Evolutionary conservation across 306 rosid genomes (phyloP).

Genomic region (Malus orientalis): DNA sequence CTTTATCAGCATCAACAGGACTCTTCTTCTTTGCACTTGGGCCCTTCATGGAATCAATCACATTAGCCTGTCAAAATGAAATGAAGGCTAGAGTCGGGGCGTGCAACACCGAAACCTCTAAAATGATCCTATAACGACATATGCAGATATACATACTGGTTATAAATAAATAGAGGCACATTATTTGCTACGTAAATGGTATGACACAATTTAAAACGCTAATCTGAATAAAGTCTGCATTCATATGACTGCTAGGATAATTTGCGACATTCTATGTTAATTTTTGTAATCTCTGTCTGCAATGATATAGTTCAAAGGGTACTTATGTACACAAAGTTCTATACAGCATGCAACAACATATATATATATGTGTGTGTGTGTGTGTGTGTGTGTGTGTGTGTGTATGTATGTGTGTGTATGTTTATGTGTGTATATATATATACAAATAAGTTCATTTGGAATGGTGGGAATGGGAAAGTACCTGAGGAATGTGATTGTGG

Average conservation of each 20-base stretch:
- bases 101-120: background rate
- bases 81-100: constrained; percentile 10
- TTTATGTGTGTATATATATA: too few relatives aligned
- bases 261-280: background rate
- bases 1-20: constrained; percentile 51
- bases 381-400: too few relatives aligned
- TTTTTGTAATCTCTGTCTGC: background rate
- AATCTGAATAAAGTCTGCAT: background rate
- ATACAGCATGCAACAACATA: too few relatives aligned
- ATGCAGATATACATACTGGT: background rate
- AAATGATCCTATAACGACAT: background rate
- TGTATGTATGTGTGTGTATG: too few relatives aligned
- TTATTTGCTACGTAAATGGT: background rate
- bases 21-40: constrained; percentile 44
- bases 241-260: background rate
- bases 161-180: background rate
- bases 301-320: background rate
- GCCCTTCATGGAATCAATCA: constrained; percentile 45
- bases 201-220: background rate
- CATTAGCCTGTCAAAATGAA: constrained; percentile 47
- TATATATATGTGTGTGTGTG: too few relatives aligned
- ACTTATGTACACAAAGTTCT: too few relatives aligned
- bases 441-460: too few relatives aligned
- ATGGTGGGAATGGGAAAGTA: background rate
- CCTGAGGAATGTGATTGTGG: background rate